Evolutionary conservation across 2,329 filamentous ascomycete species (phyloP).

Genomic region (Xylaria sp.): DNA sequence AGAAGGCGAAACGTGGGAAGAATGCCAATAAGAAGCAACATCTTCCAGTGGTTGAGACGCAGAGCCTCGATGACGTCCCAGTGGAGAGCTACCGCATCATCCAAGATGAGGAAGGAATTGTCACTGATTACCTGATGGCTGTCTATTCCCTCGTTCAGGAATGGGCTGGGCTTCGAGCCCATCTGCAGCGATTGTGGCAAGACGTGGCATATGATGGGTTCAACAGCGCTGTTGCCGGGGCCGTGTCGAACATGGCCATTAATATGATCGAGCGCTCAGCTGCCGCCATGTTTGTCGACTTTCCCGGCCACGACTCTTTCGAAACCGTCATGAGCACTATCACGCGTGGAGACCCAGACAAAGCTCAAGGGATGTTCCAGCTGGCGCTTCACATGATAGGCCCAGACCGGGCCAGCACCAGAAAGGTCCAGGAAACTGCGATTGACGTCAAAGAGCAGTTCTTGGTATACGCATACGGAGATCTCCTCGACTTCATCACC

Average conservation of each 20-base stretch:
- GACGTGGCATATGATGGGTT: slow-evolving; percentile 57
- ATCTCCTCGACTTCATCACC: slow-evolving; percentile 56
- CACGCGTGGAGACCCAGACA: slow-evolving; percentile 51
- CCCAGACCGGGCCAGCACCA: slow-evolving; percentile 28
- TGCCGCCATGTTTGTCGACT: slow-evolving; percentile 56
- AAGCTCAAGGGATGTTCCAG: slow-evolving; percentile 44
- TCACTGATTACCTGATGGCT: slow-evolving; percentile 57
- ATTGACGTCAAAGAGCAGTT: slow-evolving; percentile 57
- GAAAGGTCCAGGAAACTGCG: slow-evolving; percentile 36
- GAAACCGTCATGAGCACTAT: slow-evolving; percentile 55
- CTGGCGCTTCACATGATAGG: slow-evolving; percentile 33
- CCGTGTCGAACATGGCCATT: slow-evolving; percentile 55
- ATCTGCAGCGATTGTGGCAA: slow-evolving; percentile 54
- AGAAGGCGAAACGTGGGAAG: slow-evolving; percentile 40
- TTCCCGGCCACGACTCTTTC: slow-evolving; percentile 57
- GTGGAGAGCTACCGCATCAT: slow-evolving; percentile 58
- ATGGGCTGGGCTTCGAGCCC: slow-evolving; percentile 53
- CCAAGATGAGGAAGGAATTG: slow-evolving; percentile 49
- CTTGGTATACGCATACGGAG: slow-evolving; percentile 54
- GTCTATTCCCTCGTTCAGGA: slow-evolving; percentile 52
- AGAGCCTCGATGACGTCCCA: slow-evolving; percentile 51
- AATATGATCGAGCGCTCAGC: slow-evolving; percentile 53
- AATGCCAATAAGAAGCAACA: slow-evolving; percentile 39
- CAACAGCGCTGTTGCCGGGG: slow-evolving; percentile 58
- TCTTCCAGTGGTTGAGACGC: slow-evolving; percentile 24